A percentile compares a stretch with the other conserved stretches of the same genome.
These are phyloP conservation scores for Globisporangium takayamanum DNA, from an alignment of 352 stramenopile species.

Conservation along the genomic window DNA sequence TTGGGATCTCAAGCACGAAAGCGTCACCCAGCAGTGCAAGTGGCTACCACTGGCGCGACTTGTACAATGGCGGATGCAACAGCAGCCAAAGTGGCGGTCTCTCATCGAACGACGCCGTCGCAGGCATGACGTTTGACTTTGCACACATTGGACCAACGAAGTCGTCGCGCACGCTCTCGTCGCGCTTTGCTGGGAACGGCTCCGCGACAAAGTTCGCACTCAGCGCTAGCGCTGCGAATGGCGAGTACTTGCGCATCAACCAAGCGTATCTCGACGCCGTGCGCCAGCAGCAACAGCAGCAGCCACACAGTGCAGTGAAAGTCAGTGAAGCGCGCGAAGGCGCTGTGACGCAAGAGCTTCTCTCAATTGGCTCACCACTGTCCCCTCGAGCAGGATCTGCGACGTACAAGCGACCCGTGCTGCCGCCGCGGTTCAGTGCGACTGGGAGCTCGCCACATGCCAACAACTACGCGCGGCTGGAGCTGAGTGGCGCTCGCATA, in stretches of 20 bases:
- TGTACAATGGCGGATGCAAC: neutral
- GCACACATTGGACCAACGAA: neutral
- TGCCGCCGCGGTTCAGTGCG: neutral
- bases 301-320: constrained; percentile 11
- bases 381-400: constrained; percentile 11
- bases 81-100: neutral
- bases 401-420: constrained; percentile 7
- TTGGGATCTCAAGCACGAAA: neutral
- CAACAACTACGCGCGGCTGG: neutral
- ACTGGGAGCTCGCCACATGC: neutral
- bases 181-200: constrained; percentile 3
- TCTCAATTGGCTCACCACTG: constrained; percentile 3
- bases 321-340: constrained; percentile 8
- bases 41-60: constrained; percentile 6
- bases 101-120: neutral
- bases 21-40: neutral
- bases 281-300: constrained; percentile 13
- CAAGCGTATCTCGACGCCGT: neutral
- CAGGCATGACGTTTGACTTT: constrained; percentile 9
- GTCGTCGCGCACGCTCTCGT: neutral
- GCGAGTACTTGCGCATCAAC: constrained; percentile 7
- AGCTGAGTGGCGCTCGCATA: constrained; percentile 4
- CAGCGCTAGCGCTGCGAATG: neutral
- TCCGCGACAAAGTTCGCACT: neutral
- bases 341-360: neutral